Evolutionary conservation across 345 rosid species (phyloP).

Genomic region (Hibiscus syriacus): DNA sequence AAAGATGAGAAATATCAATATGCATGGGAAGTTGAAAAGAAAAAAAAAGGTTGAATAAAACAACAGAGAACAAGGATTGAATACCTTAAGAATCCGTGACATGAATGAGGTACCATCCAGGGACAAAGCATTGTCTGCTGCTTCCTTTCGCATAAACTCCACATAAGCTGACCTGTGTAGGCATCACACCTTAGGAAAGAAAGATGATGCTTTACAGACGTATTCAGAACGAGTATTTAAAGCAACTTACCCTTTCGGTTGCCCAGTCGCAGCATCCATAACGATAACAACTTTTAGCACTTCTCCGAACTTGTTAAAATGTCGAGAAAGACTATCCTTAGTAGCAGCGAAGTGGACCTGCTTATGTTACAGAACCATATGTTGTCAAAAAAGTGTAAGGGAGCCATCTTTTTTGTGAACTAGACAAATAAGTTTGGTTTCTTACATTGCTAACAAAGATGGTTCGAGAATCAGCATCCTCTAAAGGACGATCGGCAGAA

Average conservation of each 20-base stretch:
- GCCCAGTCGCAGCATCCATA: constrained; percentile 89
- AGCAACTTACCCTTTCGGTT: constrained; percentile 71
- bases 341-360: constrained; percentile 98
- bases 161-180: constrained; percentile 79
- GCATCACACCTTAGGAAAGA: background rate
- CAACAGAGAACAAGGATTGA: background rate
- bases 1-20: background rate
- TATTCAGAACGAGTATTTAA: background rate
- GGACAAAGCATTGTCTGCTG: constrained; percentile 78
- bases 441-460: constrained; percentile 87
- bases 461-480: constrained; percentile 87
- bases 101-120: constrained; percentile 83
- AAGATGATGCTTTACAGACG: background rate
- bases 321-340: constrained; percentile 83
- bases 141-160: constrained; percentile 77
- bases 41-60: no score
- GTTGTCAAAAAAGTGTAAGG: constrained; percentile 10
- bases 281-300: constrained; percentile 80
- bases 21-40: no score
- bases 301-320: constrained; percentile 88
- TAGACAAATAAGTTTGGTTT: background rate
- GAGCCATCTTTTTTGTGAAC: background rate
- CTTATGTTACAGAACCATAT: constrained; percentile 18
- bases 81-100: constrained; percentile 94
- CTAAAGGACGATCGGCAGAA: constrained; percentile 55